phyloP scores from a whole-genome alignment of 169 alveolate genomes.

The Perkinsus olseni region DNA sequence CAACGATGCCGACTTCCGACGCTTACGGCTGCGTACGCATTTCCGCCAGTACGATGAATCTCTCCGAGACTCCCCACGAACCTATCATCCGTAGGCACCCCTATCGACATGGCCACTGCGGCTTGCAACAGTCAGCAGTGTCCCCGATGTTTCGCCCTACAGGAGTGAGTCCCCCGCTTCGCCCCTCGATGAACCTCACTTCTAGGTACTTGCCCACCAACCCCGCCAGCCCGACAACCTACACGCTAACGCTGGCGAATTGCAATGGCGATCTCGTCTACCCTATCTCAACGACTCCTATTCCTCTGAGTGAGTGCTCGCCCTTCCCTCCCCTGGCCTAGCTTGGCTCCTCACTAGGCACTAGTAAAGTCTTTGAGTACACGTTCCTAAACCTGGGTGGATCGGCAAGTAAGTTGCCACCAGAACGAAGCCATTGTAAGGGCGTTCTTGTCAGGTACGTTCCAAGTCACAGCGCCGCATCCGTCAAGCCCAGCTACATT shows the following conservation, averaged over 20 bases:
- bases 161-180: neutral
- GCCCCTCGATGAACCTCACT: neutral
- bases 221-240: neutral
- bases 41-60: neutral
- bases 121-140: neutral
- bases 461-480: neutral
- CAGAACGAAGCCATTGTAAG: neutral
- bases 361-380: neutral
- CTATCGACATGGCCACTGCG: neutral
- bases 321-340: neutral
- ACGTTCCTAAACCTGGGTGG: neutral
- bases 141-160: neutral
- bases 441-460: neutral
- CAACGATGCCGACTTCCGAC: neutral
- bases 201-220: neutral
- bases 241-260: neutral
- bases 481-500: neutral
- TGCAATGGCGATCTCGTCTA: neutral
- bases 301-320: neutral
- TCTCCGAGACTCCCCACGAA: neutral
- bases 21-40: neutral
- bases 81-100: neutral
- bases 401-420: neutral
- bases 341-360: too few relatives aligned
- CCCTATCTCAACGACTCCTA: neutral